Percentiles rank a stretch among this genome's conserved stretches.
phyloP scores from a whole-genome alignment of 306 rosid genomes.

The Ziziphus jujuba region DNA sequence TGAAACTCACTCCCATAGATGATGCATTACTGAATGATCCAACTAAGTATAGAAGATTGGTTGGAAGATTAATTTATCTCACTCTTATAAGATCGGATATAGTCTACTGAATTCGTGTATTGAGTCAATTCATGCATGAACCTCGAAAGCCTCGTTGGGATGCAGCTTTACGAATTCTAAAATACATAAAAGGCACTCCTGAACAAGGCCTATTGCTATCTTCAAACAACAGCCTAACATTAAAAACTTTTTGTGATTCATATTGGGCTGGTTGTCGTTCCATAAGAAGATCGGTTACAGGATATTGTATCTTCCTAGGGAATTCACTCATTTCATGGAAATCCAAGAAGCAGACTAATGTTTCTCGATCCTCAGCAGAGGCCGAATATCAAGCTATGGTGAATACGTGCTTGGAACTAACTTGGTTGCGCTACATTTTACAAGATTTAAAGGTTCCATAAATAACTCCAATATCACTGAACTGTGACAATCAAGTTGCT shows the following conservation, averaged over 20 bases:
- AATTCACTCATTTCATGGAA: too few relatives aligned
- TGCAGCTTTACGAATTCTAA: background rate
- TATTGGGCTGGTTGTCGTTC: slow-evolving; percentile 10
- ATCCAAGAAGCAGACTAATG: too few relatives aligned
- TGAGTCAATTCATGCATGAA: too few relatives aligned
- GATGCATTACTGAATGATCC: slow-evolving; percentile 4
- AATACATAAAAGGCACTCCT: slow-evolving; percentile 11
- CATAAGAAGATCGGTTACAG: slow-evolving; percentile 13
- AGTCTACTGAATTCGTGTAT: too few relatives aligned
- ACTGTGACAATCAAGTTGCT: background rate
- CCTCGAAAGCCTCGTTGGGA: background rate
- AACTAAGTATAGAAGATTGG: background rate
- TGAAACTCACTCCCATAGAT: slow-evolving; percentile 8
- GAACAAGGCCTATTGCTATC: background rate
- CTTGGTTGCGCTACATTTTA: too few relatives aligned
- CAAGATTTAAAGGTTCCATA: background rate
- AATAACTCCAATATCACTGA: background rate
- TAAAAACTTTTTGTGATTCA: slow-evolving; percentile 8
- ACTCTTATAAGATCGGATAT: too few relatives aligned
- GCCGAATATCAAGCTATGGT: too few relatives aligned
- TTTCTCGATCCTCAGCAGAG: too few relatives aligned
- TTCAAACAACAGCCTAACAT: background rate
- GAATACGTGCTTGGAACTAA: too few relatives aligned
- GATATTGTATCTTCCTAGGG: too few relatives aligned
- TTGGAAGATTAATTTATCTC: too few relatives aligned